phyloP scores from a whole-genome alignment of 805 yeast genomes.

The Komagataella populi region DNA sequence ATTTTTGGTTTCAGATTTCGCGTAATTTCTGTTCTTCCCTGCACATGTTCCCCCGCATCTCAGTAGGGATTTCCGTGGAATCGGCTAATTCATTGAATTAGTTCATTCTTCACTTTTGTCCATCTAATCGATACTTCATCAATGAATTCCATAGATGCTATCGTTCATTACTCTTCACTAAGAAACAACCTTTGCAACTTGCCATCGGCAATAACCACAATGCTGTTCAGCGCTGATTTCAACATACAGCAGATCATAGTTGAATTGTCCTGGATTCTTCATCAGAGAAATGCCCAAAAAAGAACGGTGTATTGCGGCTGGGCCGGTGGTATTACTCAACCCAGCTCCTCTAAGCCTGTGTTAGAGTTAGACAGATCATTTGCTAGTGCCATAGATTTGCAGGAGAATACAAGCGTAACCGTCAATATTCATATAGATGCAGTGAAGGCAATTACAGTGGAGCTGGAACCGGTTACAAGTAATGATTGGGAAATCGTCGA shows the following conservation, averaged over 20 bases:
- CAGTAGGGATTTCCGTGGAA: not conserved
- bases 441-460: slow-evolving; percentile 41
- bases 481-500: slow-evolving; percentile 91
- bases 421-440: slow-evolving; percentile 33
- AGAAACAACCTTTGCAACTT: not conserved
- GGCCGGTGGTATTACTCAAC: not conserved
- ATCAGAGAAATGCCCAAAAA: not conserved
- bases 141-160: slow-evolving; percentile 3
- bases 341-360: slow-evolving; percentile 2
- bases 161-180: not conserved
- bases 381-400: slow-evolving; percentile 36
- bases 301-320: not conserved
- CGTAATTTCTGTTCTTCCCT: not conserved
- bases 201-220: not conserved
- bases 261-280: not conserved
- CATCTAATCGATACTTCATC: not conserved
- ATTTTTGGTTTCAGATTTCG: not conserved
- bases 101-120: not conserved
- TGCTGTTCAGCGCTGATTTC: not conserved
- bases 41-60: not conserved
- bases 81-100: not conserved
- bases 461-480: slow-evolving; percentile 62
- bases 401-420: slow-evolving; percentile 25
- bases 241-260: slow-evolving; percentile 2
- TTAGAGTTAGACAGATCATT: slow-evolving; percentile 59